A percentile compares a stretch with the other conserved stretches of the same genome.
These are phyloP conservation scores for Mycena albidolilacea DNA, from an alignment of 768 basidiomycete species.

Conservation along the genomic window DNA sequence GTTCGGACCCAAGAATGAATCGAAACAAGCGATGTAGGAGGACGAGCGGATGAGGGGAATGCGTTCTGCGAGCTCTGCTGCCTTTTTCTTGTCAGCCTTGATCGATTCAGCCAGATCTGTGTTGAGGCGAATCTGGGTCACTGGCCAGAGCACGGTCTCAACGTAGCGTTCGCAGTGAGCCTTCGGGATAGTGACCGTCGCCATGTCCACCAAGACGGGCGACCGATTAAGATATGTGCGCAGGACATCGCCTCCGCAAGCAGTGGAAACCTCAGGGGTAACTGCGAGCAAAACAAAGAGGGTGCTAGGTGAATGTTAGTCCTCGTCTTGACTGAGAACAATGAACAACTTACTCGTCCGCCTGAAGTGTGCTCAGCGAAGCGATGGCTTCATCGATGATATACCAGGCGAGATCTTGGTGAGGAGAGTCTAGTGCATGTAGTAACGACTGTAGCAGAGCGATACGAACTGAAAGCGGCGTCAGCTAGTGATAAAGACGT, in stretches of 20 bases:
- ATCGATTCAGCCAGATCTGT: conserved; percentile 24
- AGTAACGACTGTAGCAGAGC: conserved; percentile 40
- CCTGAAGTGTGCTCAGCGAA: too few species aligned
- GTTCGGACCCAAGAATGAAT: conserved; percentile 23
- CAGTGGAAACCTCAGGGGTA: conserved; percentile 18
- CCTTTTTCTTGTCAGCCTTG: conserved; percentile 34
- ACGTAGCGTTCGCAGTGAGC: conserved; percentile 35
- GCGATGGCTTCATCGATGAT: conserved; percentile 35
- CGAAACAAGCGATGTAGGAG: conserved; percentile 32
- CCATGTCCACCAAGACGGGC: conserved; percentile 38
- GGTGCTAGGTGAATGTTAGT: conserved; percentile 30
- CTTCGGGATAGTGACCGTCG: conserved; percentile 34
- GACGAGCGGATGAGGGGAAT: conserved; percentile 26
- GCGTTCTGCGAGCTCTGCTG: conserved; percentile 36
- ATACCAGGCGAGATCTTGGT: conserved; percentile 38
- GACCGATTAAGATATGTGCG: conserved; percentile 26
- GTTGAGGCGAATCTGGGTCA: conserved; percentile 31
- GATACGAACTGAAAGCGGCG: conserved; percentile 37
- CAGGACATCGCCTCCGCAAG: conserved; percentile 26
- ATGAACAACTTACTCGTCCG: conserved; percentile 30
- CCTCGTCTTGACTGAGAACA: conserved; percentile 23
- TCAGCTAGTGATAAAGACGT: conserved; percentile 13
- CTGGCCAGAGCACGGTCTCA: conserved; percentile 38
- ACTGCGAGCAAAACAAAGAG: conserved; percentile 39
- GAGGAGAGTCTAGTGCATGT: conserved; percentile 33